A percentile compares a stretch with the other conserved stretches of the same genome.
These are phyloP conservation scores for Trichoderma koningii DNA, from an alignment of 2,329 filamentous ascomycete species.

Conservation along the genomic window DNA sequence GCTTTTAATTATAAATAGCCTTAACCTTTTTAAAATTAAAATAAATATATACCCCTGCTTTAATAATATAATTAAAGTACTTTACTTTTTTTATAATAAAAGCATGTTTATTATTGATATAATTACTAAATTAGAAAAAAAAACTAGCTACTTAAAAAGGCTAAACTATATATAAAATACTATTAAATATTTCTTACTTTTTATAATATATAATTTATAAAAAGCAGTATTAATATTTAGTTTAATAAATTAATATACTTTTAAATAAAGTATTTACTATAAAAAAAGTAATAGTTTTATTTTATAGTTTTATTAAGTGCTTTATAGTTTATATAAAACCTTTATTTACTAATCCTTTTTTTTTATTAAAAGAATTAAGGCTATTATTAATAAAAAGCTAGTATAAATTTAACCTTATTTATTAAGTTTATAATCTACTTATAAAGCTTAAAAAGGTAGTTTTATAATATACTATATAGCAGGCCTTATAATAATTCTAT, in stretches of 20 bases:
- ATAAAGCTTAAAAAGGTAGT: too few species aligned
- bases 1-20: too few species aligned
- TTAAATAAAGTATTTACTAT: not conserved
- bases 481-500: too few species aligned
- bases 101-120: not conserved
- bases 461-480: too few species aligned
- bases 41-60: too few species aligned
- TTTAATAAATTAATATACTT: not conserved
- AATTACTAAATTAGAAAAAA: not conserved
- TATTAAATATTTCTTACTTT: not conserved
- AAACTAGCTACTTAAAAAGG: slow-evolving; percentile 17
- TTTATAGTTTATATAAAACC: not conserved
- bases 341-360: not conserved
- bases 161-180: slow-evolving; percentile 3
- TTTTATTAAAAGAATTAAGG: not conserved
- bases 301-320: not conserved
- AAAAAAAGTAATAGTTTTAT: not conserved
- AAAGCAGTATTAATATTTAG: not conserved
- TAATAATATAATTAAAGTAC: too few species aligned
- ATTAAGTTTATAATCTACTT: too few species aligned
- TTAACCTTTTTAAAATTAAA: too few species aligned
- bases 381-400: too few species aligned
- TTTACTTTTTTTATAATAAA: too few species aligned
- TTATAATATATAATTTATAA: not conserved
- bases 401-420: too few species aligned